Base-by-base conservation (phyloP, 2,329 filamentous ascomycete species). In the Cladosporium sp. region DNA sequence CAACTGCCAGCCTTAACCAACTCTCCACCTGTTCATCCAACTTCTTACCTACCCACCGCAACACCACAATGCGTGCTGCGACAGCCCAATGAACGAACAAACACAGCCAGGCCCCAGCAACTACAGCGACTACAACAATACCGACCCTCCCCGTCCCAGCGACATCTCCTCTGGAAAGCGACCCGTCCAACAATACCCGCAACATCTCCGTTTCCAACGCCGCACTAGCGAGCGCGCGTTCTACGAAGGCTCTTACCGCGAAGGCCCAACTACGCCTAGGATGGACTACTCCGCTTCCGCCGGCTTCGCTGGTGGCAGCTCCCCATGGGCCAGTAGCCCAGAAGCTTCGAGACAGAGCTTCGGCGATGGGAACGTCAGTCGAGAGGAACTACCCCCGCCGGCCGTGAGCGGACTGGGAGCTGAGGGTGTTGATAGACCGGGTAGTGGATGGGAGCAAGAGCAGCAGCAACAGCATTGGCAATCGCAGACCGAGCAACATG, bases 261-360 rank as follows among this genome's bases (percentile, higher is more conserved):
- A 62, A 52, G 47, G 54, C 15, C 51, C 56, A 27, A 59, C 59
- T 8, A 57, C 61, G 17, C 45, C 45, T 2, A 61, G 55, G 40
- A 88, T 88, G 84, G 84, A 88, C 66, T 88, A 87, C 67, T 83
- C 82, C 50, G 56, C 52, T 5, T 34, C 32, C 1, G 36, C 42
- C 12, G 50, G 50, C 17, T 30, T 20, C n/a, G 57, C 79, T 40
- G 73, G 73, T 30, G 83, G 76, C 47, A 60, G 73, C 50, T 85
- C 82, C 29, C 84, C 84, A 48, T 88, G 84, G 84, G 83, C 77
- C 9, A 75, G 75, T 11, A 79, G 80, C 47, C 80, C 80, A 51
- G 74, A 74, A 58, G 77, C 68, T 66, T 78, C 67, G 66, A 73
- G 72, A 47, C 63, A 65, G 51, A 68, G 70, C 53, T 76, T 78